These are phyloP conservation scores for Plasmodium malariae DNA, from an alignment of 169 alveolate species.

Conservation along the genomic window DNA sequence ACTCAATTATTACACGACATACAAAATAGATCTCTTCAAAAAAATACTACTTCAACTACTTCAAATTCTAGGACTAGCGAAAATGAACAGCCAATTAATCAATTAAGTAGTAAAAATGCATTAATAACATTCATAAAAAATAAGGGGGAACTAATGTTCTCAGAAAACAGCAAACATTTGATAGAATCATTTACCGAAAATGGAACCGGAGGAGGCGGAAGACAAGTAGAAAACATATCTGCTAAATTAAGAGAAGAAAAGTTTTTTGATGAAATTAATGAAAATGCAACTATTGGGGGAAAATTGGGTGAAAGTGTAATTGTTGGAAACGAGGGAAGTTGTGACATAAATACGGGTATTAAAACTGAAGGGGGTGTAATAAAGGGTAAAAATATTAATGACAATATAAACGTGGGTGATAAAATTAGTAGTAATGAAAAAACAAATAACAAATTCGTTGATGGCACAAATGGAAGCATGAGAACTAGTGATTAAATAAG, in stretches of 20 bases:
- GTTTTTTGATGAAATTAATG: background rate
- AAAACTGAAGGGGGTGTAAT: background rate
- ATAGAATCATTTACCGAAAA: no score
- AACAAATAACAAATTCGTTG: no score
- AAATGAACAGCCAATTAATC: background rate
- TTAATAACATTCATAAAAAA: no score
- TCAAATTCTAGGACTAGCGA: background rate
- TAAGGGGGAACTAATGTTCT: no score
- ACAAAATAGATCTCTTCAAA: slow-evolving; percentile 17
- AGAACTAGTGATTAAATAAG: background rate
- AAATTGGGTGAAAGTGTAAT: background rate
- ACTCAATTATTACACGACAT: slow-evolving; percentile 34
- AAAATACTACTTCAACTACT: no score
- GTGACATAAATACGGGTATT: background rate
- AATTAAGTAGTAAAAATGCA: background rate
- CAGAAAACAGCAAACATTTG: background rate
- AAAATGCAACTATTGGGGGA: background rate
- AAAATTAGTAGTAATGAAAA: background rate
- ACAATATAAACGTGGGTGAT: background rate
- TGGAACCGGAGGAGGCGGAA: no score
- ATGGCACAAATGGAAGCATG: background rate
- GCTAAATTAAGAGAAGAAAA: background rate
- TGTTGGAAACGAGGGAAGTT: background rate
- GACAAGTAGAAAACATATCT: no score
- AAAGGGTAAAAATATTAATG: background rate